Evolutionary conservation across 2,329 filamentous ascomycete species (phyloP).

Genomic region (Calonectria henricotiae): DNA sequence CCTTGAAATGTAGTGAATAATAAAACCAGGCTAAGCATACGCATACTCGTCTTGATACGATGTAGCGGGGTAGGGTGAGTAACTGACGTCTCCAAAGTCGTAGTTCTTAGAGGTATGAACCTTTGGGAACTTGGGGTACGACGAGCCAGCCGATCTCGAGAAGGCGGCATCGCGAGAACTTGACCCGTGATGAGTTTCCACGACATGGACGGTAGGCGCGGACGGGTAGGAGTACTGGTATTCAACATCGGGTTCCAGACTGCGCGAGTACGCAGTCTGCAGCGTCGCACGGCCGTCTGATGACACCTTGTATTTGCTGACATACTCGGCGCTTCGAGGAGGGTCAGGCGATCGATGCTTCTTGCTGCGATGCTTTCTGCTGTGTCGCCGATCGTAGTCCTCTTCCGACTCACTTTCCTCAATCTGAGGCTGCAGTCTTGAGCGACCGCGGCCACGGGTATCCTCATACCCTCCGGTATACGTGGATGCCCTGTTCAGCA

Average conservation of each 20-base stretch:
- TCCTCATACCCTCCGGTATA: slow-evolving; percentile 54
- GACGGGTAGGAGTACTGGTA: slow-evolving; percentile 48
- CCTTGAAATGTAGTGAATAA: slow-evolving; percentile 49
- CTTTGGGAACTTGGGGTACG: slow-evolving; percentile 52
- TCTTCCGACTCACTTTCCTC: slow-evolving; percentile 59
- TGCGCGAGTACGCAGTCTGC: slow-evolving; percentile 52
- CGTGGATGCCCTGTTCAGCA: slow-evolving; percentile 56
- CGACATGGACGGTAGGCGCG: slow-evolving; percentile 43
- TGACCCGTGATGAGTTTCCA: slow-evolving; percentile 55
- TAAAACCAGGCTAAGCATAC: slow-evolving; percentile 23
- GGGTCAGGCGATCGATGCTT: slow-evolving; percentile 56
- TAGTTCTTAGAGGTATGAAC: slow-evolving; percentile 58
- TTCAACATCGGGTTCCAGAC: slow-evolving; percentile 48
- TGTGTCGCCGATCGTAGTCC: slow-evolving; percentile 52
- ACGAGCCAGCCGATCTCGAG: slow-evolving; percentile 45
- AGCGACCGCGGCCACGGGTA: slow-evolving; percentile 59
- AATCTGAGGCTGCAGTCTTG: slow-evolving; percentile 58
- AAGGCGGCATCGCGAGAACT: slow-evolving; percentile 53
- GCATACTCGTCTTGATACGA: slow-evolving; percentile 51
- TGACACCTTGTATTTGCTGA: slow-evolving; percentile 55
- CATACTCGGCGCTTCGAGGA: slow-evolving; percentile 46
- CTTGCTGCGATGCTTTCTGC: slow-evolving; percentile 58
- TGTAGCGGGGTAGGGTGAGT: slow-evolving; percentile 52
- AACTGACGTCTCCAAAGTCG: slow-evolving; percentile 55
- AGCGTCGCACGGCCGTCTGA: slow-evolving; percentile 52